A percentile compares a stretch with the other conserved stretches of the same genome.
These are phyloP conservation scores for Fraxinus platypoda DNA, from an alignment of 305 asterid genomes.

Conservation along the genomic window DNA sequence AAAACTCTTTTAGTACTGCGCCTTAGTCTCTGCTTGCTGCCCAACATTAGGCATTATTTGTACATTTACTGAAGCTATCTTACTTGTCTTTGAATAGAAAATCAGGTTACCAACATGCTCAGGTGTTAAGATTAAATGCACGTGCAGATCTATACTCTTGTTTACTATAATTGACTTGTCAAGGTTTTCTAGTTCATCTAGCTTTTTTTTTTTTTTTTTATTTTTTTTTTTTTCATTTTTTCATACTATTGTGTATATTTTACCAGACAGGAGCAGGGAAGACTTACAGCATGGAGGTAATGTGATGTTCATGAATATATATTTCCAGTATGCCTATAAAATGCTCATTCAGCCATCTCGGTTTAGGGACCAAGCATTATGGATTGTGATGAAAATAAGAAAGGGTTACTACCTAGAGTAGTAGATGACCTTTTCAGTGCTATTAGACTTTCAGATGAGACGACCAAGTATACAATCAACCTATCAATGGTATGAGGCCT, in stretches of 20 bases:
- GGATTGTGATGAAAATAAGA: conserved; percentile 46
- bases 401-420: conserved; percentile 73
- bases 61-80: neutral
- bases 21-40: neutral
- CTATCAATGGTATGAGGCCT: conserved; percentile 65
- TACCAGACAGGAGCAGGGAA: conserved; percentile 92
- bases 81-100: neutral
- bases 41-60: neutral
- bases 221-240: conserved; percentile 13
- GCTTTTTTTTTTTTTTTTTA: conserved; percentile 11
- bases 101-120: neutral
- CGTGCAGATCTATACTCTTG: neutral
- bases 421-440: conserved; percentile 65
- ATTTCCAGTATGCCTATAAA: conserved; percentile 10
- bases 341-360: conserved; percentile 16
- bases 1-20: neutral
- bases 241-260: conserved; percentile 19
- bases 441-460: conserved; percentile 47
- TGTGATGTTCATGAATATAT: conserved; percentile 19
- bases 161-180: conserved; percentile 7
- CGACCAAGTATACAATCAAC: conserved; percentile 44
- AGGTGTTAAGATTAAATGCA: conserved; percentile 3
- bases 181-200: neutral
- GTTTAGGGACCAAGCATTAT: conserved; percentile 68
- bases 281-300: conserved; percentile 93